These are phyloP conservation scores for Lasiosphaeriaceae sp. DNA, from an alignment of 495 filamentous ascomycete genomes.

Conservation along the genomic window DNA sequence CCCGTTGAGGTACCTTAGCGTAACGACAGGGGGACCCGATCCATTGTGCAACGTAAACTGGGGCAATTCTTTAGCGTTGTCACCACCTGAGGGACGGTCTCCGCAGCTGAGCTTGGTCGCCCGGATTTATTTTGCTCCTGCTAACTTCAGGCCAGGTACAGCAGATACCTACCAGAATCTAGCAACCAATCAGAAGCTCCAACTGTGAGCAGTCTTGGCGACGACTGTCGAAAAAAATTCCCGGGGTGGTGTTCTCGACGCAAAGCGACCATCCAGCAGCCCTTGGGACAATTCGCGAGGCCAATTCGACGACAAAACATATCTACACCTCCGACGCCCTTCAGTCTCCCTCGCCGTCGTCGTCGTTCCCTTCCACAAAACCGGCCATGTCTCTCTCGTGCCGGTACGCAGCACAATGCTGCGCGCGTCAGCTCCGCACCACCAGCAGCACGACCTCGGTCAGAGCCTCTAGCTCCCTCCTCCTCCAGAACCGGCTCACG, in stretches of 20 bases:
- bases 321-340: slow-evolving; percentile 2
- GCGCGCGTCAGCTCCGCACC: slow-evolving; percentile 52
- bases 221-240: slow-evolving; percentile 20
- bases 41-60: not conserved
- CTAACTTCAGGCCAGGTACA: not conserved
- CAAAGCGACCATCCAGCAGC: slow-evolving; percentile 2
- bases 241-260: slow-evolving; percentile 10
- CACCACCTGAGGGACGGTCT: too few species aligned
- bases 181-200: slow-evolving; percentile 21
- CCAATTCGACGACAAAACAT: slow-evolving; percentile 5
- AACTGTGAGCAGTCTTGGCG: slow-evolving; percentile 21
- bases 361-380: slow-evolving; percentile 5
- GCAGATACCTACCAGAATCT: not conserved
- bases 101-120: not conserved
- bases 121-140: slow-evolving; percentile 20
- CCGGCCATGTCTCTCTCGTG: slow-evolving; percentile 54
- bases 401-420: slow-evolving; percentile 56
- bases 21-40: too few species aligned
- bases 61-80: not conserved
- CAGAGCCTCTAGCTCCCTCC: slow-evolving; percentile 36
- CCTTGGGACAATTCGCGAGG: not conserved
- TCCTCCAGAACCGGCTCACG: slow-evolving; percentile 33
- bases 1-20: too few species aligned
- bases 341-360: not conserved
- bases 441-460: slow-evolving; percentile 20